Base-by-base conservation (phyloP, 2,329 filamentous ascomycete species). In the Aspergillus awamori region DNA sequence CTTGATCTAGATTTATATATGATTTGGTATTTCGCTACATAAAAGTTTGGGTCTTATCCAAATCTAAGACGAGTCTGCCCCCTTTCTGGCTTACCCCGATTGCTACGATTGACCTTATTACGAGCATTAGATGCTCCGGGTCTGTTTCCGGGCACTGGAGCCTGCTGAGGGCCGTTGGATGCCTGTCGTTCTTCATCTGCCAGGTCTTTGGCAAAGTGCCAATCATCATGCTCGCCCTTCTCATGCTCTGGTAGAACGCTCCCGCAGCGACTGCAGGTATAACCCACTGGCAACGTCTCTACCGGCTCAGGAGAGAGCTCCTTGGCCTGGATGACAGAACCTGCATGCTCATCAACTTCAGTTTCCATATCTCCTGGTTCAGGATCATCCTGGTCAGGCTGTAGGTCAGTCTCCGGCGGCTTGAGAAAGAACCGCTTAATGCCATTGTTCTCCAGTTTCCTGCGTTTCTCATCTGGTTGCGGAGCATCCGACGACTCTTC, bases 121-220 rank as follows among this genome's bases (percentile, higher is more conserved):
- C 72, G 71, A 58, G 62, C 20, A 56, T 53, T 64, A 6, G 65
- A 60, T 11, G 65, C 51, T 8, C 66, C 66, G 11, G 67, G 4
- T 49, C 41, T 67, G 41, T 39, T 62, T 7, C 61, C 36, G 8
- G 66, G 30, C 7, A 58, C 65, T 10, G 60, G 53, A 47, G 59
- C 47, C 11, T 64, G 59, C 11, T 66, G 70, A 28, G 59, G 63
- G 49, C 52, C 64, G 26, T 63, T 67, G 5, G 70, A 67, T 41
- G 69, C 66, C 57, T 72, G 70, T 41, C 83, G 82, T 78, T 89
- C 84, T 66, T 89, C 83, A 60, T 87, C 84, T 65, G 93, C 89
- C 30, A 99, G 82, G 68, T 94, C 90, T 77, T 91, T 92, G 49
- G 95, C 95, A 77, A 97, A 89, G 78, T 99, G 95, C 89, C 93